Evolutionary conservation across 2,329 filamentous ascomycete genomes (phyloP), one percentile per base, ranked within the genome.

Genomic region (Colletotrichum phormii): DNA sequence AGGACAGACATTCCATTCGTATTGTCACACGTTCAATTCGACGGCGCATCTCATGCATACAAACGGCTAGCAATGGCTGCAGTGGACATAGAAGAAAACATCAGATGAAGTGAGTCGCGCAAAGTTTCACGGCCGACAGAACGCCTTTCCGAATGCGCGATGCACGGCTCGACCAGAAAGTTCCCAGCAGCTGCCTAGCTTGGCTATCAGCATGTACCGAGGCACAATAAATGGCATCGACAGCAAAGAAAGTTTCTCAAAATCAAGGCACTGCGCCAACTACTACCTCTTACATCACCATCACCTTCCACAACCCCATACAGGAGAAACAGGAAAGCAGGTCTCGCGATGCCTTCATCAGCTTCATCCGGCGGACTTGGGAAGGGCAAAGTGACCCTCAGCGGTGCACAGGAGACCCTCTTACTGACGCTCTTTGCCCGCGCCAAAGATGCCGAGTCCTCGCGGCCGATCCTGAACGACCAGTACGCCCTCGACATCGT

Each of bases 361-460:
- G 24, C 24, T 2, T 69, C 65, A 22, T 49, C 70, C 4, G 59
- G 31, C 9, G 42, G 13, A 18, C 29, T 61, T 7, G 63, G 63
- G n/a, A 73, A 73, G 53, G 71, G 67, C 8, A 73, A 67, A 31
- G 31, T 75, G 12, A 37, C 35, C 2, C 31, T 75, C 22, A 67
- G 46, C 3, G 75, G 75, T 18, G 74, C 67, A 4, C 74, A 75
- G 31, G 71, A 75, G 51, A 75, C 75, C 18, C 67, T 75, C 22
- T 58, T 75, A 13, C 26, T 74, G 11, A 75, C 75, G 6, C 71
- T 75, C 5, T 63, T 69, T 5, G 74, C 64, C 13, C 74, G 72
- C 49, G 72, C 65, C 31, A 22, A 63, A 5, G 75, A 75, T 46
- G 72, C 74, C 26, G 67, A 70, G 55, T 67, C 58, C 9, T 11